Evolutionary conservation across 345 rosid species (phyloP).

Genomic region (Salix brachista): DNA sequence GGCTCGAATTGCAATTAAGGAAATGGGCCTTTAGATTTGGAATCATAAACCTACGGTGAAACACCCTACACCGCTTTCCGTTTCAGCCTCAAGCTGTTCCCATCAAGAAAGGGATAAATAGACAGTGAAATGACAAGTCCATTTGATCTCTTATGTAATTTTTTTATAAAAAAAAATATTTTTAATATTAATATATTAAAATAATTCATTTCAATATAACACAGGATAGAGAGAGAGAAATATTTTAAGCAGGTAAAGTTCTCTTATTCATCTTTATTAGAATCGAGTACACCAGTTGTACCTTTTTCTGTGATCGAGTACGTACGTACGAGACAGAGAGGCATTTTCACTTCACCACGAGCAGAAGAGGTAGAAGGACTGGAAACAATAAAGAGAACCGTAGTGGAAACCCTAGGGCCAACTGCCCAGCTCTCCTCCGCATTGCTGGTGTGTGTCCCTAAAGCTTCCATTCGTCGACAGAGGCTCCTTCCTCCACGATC

Average conservation of each 20-base stretch:
- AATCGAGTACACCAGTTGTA: too few species aligned
- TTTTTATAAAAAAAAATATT: too few species aligned
- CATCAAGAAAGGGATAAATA: too few species aligned
- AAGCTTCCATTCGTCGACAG: constrained; percentile 51
- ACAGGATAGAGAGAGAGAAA: neutral
- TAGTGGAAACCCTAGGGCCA: constrained; percentile 72
- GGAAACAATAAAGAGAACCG: constrained; percentile 29
- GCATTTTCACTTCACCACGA: neutral
- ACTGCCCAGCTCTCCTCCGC: constrained; percentile 64
- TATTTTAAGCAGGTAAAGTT: neutral
- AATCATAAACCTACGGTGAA: neutral
- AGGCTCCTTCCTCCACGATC: constrained; percentile 46
- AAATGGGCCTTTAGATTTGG: neutral
- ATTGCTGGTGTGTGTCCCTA: constrained; percentile 46
- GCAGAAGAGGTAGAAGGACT: constrained; percentile 27
- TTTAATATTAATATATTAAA: too few species aligned
- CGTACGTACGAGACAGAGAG: neutral
- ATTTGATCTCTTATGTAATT: neutral
- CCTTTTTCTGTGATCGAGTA: neutral
- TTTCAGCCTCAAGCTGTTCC: neutral
- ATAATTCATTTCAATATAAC: neutral
- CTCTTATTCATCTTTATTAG: neutral
- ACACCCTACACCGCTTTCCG: neutral
- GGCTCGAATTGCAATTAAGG: neutral
- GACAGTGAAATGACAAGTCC: neutral